Evolutionary conservation across 495 filamentous ascomycete genomes (phyloP).

Genomic region (Penicillium dipodomyicola): DNA sequence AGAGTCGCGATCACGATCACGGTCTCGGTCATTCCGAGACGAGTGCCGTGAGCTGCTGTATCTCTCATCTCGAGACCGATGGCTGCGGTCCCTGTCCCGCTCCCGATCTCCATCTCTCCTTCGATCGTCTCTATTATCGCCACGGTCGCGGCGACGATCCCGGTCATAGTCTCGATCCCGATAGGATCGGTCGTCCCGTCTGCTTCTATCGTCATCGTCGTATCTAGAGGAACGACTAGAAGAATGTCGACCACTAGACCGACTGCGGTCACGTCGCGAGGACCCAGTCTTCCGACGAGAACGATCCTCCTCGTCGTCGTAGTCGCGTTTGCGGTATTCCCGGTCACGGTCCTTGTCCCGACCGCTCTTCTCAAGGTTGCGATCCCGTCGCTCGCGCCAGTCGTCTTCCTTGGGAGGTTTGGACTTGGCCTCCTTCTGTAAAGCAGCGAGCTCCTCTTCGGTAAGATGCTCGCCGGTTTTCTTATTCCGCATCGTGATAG

Average conservation of each 20-base stretch:
- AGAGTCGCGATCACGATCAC: slow-evolving; percentile 34
- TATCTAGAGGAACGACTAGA: slow-evolving; percentile 35
- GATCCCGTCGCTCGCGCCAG: slow-evolving; percentile 50
- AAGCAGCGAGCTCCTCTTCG: slow-evolving; percentile 56
- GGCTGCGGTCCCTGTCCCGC: slow-evolving; percentile 30
- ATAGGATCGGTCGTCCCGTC: slow-evolving; percentile 33
- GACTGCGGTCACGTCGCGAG: slow-evolving; percentile 39
- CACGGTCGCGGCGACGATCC: slow-evolving; percentile 30
- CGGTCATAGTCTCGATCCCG: slow-evolving; percentile 33
- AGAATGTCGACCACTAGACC: slow-evolving; percentile 33
- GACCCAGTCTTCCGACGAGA: slow-evolving; percentile 32
- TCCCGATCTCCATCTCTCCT: slow-evolving; percentile 39
- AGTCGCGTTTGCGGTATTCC: slow-evolving; percentile 30
- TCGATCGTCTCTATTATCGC: slow-evolving; percentile 29
- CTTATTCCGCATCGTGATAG: slow-evolving; percentile 63
- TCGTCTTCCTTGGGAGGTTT: slow-evolving; percentile 39
- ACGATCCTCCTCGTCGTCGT: slow-evolving; percentile 32
- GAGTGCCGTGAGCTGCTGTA: slow-evolving; percentile 36
- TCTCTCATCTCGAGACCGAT: slow-evolving; percentile 34
- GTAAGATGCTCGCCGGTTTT: slow-evolving; percentile 65
- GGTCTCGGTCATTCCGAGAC: slow-evolving; percentile 32
- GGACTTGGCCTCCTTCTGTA: slow-evolving; percentile 46
- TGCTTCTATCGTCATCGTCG: slow-evolving; percentile 30
- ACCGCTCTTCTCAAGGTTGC: slow-evolving; percentile 50
- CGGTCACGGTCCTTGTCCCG: slow-evolving; percentile 38